Conservation (phyloP, 495 filamentous ascomycete genomes). For the Acidomyces sp. region DNA sequence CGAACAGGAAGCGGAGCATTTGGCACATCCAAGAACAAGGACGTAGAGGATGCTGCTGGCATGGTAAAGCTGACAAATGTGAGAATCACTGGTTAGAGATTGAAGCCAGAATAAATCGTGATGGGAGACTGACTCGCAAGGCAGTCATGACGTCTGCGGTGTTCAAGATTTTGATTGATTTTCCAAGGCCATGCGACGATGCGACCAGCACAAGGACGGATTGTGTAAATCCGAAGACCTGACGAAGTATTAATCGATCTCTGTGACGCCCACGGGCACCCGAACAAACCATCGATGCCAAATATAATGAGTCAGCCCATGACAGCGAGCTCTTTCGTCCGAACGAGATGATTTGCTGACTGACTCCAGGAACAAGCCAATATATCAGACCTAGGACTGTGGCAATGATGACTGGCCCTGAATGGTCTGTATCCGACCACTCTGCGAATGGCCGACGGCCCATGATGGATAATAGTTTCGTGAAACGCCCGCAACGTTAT, state of each 20-base stretch:
- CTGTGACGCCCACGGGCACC: too few relatives aligned
- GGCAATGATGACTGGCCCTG: slow-evolving; percentile 6
- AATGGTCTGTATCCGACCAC: slow-evolving; percentile 6
- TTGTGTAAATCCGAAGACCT: slow-evolving; percentile 1
- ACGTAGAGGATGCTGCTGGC: slow-evolving; percentile 5
- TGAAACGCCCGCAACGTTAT: background rate
- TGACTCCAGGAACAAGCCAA: slow-evolving; percentile 4
- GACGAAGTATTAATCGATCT: background rate
- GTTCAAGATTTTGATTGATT: background rate
- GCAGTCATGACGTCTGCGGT: background rate
- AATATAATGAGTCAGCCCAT: background rate
- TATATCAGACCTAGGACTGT: slow-evolving; percentile 3
- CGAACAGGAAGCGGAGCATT: slow-evolving; percentile 1
- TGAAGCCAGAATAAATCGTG: background rate
- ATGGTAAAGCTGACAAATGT: slow-evolving; percentile 1
- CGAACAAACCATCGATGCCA: slow-evolving; percentile 1
- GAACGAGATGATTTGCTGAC: background rate
- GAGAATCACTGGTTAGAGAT: background rate
- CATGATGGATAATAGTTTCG: slow-evolving; percentile 25
- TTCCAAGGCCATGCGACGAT: background rate
- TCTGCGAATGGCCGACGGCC: slow-evolving; percentile 12
- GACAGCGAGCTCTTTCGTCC: background rate
- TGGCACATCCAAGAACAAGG: background rate
- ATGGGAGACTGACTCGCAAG: background rate
- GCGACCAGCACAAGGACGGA: slow-evolving; percentile 3